Percentiles rank a stretch among this genome's conserved stretches.
Conservation (phyloP, 495 filamentous ascomycete species). For the Neohortaea acidophila region DNA sequence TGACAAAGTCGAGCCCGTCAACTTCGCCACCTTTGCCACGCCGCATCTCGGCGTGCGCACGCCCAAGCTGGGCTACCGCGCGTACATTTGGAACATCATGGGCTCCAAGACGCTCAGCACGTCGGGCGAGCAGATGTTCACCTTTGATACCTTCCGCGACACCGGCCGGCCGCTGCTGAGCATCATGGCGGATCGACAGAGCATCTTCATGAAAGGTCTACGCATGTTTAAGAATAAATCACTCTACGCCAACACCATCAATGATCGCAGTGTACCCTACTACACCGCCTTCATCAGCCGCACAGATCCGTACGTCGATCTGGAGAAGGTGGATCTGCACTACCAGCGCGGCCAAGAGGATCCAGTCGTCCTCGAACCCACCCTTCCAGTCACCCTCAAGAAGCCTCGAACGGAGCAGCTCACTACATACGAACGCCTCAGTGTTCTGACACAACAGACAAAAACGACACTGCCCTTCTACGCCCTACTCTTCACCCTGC, state of each 20-base stretch:
- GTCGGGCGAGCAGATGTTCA: slow-evolving; percentile 78
- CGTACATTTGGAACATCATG: slow-evolving; percentile 63
- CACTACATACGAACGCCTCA: slow-evolving; percentile 22
- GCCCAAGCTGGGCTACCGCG: slow-evolving; percentile 50
- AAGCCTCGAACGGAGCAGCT: slow-evolving; percentile 7
- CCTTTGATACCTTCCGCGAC: slow-evolving; percentile 68
- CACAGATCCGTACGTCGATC: slow-evolving; percentile 55
- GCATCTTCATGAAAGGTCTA: slow-evolving; percentile 73
- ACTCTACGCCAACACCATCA: slow-evolving; percentile 71
- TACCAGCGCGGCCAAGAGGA: slow-evolving; percentile 59
- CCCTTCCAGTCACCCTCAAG: slow-evolving; percentile 40
- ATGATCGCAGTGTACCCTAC: slow-evolving; percentile 64
- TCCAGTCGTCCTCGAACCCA: slow-evolving; percentile 60
- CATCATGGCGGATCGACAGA: slow-evolving; percentile 66
- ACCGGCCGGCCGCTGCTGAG: slow-evolving; percentile 64
- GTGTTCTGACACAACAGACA: slow-evolving; percentile 21
- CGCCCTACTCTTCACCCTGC: slow-evolving; percentile 45
- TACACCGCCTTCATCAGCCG: slow-evolving; percentile 67
- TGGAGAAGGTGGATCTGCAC: slow-evolving; percentile 50
- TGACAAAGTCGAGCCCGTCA: slow-evolving; percentile 65
- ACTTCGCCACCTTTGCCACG: slow-evolving; percentile 84
- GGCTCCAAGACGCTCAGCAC: slow-evolving; percentile 54
- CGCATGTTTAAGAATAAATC: slow-evolving; percentile 53
- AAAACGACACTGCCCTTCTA: slow-evolving; percentile 36
- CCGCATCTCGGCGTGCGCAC: slow-evolving; percentile 79